These are phyloP conservation scores for Meripilus lineatus DNA, from an alignment of 1,284 basidiomycete species.

Conservation along the genomic window DNA sequence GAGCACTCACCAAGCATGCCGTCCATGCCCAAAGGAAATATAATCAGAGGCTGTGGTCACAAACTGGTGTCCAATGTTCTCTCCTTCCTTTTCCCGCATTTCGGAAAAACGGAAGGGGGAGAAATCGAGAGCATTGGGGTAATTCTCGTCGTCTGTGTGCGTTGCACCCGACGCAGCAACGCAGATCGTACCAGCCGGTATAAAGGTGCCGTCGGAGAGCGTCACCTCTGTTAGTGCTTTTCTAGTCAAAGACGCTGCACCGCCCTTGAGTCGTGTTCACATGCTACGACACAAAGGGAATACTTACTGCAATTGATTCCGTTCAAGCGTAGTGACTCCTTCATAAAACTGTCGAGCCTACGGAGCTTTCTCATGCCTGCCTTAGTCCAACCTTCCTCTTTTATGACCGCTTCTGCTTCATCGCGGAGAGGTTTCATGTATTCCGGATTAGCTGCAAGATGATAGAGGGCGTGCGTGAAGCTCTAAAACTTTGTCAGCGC, in stretches of 20 bases:
- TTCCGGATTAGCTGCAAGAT: conserved; percentile 37
- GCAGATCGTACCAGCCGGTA: conserved; percentile 40
- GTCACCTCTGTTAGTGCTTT: conserved; percentile 30
- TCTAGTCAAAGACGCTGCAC: conserved; percentile 5
- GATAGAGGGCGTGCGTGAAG: conserved; percentile 25
- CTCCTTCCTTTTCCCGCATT: conserved; percentile 25
- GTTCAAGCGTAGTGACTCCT: conserved; percentile 39
- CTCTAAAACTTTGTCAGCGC: conserved; percentile 3
- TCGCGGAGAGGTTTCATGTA: conserved; percentile 38
- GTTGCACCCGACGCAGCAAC: conserved; percentile 36
- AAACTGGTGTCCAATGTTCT: conserved; percentile 25
- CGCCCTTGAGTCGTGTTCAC: conserved; percentile 13
- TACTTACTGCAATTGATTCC: conserved; percentile 21
- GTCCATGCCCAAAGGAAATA: conserved; percentile 38
- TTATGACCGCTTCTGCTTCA: conserved; percentile 35
- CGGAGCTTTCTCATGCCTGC: conserved; percentile 37
- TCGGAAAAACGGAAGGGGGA: conserved; percentile 43
- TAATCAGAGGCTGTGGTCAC: conserved; percentile 33
- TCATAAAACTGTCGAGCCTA: conserved; percentile 50
- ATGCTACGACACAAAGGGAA: conserved; percentile 14
- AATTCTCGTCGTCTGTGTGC: conserved; percentile 37
- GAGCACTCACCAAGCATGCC: conserved; percentile 38
- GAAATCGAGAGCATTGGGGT: conserved; percentile 36
- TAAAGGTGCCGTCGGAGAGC: conserved; percentile 36
- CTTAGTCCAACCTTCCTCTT: conserved; percentile 42